Conservation (phyloP, 768 basidiomycete genomes). For the Mycena albidolilacea region DNA sequence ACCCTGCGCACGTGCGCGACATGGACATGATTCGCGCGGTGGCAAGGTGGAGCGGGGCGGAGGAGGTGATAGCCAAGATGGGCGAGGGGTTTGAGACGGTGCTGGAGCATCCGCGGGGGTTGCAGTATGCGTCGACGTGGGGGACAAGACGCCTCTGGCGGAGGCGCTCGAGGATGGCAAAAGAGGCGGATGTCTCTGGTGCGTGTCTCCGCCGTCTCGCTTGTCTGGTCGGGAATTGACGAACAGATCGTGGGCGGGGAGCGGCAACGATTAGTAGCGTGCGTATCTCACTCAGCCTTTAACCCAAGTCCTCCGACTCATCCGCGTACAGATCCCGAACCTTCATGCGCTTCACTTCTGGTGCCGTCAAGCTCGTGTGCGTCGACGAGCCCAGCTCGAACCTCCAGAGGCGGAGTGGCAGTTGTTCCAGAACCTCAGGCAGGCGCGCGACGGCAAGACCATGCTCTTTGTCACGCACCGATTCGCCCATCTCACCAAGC, state of each 20-base stretch:
- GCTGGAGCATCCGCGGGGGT: conserved; percentile 25
- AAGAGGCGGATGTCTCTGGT: conserved; percentile 47
- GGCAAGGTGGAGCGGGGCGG: conserved; percentile 48
- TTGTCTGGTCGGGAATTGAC: conserved; percentile 46
- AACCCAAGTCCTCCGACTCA: background rate
- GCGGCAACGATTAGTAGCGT: conserved; percentile 66
- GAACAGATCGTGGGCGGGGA: conserved; percentile 60
- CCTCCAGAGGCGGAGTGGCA: conserved; percentile 64
- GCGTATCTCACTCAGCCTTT: conserved; percentile 41
- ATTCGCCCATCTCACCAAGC: conserved; percentile 64
- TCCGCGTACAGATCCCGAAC: conserved; percentile 58
- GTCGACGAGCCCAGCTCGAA: conserved; percentile 74
- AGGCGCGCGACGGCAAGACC: conserved; percentile 63
- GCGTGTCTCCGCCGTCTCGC: background rate
- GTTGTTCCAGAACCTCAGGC: conserved; percentile 59
- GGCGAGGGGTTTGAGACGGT: conserved; percentile 35
- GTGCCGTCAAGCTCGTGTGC: conserved; percentile 62
- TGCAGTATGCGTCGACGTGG: conserved; percentile 26
- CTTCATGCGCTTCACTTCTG: conserved; percentile 64
- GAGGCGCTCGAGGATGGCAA: conserved; percentile 50
- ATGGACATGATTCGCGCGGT: conserved; percentile 40
- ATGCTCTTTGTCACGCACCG: conserved; percentile 73
- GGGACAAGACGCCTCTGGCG: conserved; percentile 39
- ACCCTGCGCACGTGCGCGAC: conserved; percentile 37
- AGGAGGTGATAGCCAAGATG: conserved; percentile 32